These are phyloP conservation scores for Eimeria necatrix DNA, from an alignment of 169 alveolate genomes.

Conservation along the genomic window DNA sequence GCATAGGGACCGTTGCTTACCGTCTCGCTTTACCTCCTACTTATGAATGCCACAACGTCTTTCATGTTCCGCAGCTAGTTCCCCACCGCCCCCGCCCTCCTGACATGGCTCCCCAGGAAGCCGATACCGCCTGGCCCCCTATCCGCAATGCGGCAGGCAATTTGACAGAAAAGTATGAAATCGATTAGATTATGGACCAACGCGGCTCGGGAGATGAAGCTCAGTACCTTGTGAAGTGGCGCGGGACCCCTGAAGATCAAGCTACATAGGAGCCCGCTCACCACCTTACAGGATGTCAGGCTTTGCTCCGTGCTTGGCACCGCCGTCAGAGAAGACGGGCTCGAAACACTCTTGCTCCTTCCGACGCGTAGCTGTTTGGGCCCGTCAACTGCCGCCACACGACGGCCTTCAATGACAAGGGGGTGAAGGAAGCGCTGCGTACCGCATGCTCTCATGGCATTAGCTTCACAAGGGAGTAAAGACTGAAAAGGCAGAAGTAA, in stretches of 20 bases:
- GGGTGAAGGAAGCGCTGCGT: too few relatives aligned
- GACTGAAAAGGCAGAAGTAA: too few relatives aligned
- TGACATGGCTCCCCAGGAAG: neutral
- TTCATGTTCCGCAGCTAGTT: neutral
- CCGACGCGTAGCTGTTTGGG: too few relatives aligned
- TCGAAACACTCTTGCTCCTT: too few relatives aligned
- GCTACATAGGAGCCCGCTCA: neutral
- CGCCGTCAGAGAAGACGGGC: too few relatives aligned
- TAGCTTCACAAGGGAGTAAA: too few relatives aligned
- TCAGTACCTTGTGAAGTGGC: neutral
- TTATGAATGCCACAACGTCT: neutral
- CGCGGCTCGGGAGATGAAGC: neutral
- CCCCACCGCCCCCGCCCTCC: neutral
- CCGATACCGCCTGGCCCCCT: too few relatives aligned
- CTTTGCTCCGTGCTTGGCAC: too few relatives aligned
- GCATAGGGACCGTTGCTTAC: neutral
- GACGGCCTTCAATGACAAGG: too few relatives aligned
- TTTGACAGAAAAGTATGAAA: neutral
- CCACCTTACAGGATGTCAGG: too few relatives aligned
- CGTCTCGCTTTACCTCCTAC: neutral
- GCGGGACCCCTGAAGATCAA: neutral
- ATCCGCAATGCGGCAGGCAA: neutral
- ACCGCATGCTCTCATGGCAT: too few relatives aligned
- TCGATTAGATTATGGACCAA: neutral
- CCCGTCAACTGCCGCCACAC: too few relatives aligned